Conservation (phyloP, 352 stramenopile species). For the Phytophthora tubulina region DNA sequence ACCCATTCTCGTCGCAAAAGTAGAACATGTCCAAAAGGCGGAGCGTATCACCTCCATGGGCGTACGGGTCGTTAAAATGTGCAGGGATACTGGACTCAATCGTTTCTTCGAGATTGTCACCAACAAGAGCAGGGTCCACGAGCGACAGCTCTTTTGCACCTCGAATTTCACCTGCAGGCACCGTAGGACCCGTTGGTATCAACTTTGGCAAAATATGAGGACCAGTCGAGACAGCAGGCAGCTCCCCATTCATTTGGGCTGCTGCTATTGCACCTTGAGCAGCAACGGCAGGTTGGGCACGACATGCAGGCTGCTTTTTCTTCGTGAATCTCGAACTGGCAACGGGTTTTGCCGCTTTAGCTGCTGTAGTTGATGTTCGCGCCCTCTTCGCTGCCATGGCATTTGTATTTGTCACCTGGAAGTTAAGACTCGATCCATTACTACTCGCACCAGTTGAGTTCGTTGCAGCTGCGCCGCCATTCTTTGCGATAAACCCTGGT, state of each 20-base stretch:
- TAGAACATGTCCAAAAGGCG: constrained; percentile 88
- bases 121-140: constrained; percentile 40
- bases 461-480: not conserved
- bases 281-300: constrained; percentile 8
- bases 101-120: constrained; percentile 54
- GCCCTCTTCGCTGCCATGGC: constrained; percentile 42
- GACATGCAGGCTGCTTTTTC: constrained; percentile 29
- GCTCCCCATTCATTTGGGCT: constrained; percentile 14
- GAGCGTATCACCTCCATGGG: constrained; percentile 70
- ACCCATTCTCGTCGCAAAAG: constrained; percentile 89
- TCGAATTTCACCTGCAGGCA: constrained; percentile 65
- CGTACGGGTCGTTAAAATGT: constrained; percentile 77
- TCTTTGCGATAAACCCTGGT: constrained; percentile 57
- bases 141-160: constrained; percentile 69
- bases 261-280: constrained; percentile 5
- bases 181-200: constrained; percentile 66
- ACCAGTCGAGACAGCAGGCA: constrained; percentile 3
- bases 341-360: constrained; percentile 31
- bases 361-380: constrained; percentile 31
- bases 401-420: constrained; percentile 54
- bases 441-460: constrained; percentile 12
- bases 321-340: constrained; percentile 31
- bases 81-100: constrained; percentile 67
- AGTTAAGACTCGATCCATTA: constrained; percentile 48
- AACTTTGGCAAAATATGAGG: constrained; percentile 61